Conservation (phyloP, 345 rosid genomes). For the Rhodamnia argentea region DNA sequence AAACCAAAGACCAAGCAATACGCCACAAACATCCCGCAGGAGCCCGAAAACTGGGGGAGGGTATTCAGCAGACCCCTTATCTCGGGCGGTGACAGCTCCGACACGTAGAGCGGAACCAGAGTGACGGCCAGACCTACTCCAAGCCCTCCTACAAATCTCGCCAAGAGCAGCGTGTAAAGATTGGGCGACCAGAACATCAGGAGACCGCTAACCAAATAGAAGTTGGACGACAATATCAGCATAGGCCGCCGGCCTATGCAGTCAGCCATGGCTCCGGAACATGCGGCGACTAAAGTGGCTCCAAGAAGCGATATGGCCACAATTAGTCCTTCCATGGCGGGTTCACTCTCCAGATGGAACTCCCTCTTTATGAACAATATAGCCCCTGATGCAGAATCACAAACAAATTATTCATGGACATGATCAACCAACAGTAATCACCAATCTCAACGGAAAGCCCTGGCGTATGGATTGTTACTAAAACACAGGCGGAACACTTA, state of each 20-base stretch:
- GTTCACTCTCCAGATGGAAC: conserved; percentile 58
- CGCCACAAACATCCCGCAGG: conserved; percentile 84
- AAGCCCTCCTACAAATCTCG: conserved; percentile 87
- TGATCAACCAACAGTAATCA: neutral
- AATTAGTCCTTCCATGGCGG: conserved; percentile 76
- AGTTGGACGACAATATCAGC: conserved; percentile 66
- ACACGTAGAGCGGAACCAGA: conserved; percentile 83
- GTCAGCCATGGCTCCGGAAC: conserved; percentile 77
- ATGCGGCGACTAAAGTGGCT: conserved; percentile 78
- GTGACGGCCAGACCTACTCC: conserved; percentile 92
- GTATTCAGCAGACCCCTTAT: conserved; percentile 80
- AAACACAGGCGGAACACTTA: neutral
- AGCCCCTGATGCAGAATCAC: conserved; percentile 48
- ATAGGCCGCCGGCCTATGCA: conserved; percentile 86
- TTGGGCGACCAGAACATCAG: conserved; percentile 96
- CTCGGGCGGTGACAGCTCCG: conserved; percentile 97
- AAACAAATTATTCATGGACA: neutral
- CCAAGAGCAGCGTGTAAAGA: conserved; percentile 67
- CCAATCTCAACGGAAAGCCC: neutral
- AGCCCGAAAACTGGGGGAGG: conserved; percentile 92
- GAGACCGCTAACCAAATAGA: conserved; percentile 67
- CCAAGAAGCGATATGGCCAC: conserved; percentile 96
- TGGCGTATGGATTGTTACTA: neutral
- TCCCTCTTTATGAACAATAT: conserved; percentile 83
- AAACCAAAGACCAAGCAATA: conserved; percentile 91